Percentiles rank a stretch among this genome's conserved stretches.
Evolutionary conservation across 371 early-diverging fungal species (phyloP).

Genomic region (Thermomucor indicae-seudaticae): DNA sequence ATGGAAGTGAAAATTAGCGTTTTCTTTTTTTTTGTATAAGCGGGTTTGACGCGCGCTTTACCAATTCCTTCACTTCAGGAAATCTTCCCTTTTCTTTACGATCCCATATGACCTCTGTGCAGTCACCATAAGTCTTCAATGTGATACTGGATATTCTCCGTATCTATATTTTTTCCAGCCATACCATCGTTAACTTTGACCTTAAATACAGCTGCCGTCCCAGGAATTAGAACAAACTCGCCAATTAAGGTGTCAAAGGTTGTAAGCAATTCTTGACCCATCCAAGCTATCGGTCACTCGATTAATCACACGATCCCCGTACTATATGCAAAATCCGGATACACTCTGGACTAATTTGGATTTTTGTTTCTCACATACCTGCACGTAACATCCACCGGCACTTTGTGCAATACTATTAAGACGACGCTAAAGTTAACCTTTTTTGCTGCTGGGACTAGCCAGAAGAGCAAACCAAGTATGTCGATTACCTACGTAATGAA

Average conservation of each 20-base stretch:
- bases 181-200: conserved; percentile 58
- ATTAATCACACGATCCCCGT: background rate
- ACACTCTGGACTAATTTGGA: too few species aligned
- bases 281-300: conserved; percentile 48
- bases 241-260: conserved; percentile 63
- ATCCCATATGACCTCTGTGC: conserved; percentile 54
- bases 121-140: background rate
- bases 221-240: conserved; percentile 65
- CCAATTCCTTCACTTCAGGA: conserved; percentile 72
- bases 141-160: too few species aligned
- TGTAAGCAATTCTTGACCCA: conserved; percentile 65
- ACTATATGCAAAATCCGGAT: too few species aligned
- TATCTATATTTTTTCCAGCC: background rate
- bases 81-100: conserved; percentile 62
- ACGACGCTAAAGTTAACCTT: background rate
- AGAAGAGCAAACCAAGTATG: too few species aligned
- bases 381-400: conserved; percentile 47
- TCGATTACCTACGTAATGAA: too few species aligned
- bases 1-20: background rate
- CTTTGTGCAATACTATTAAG: conserved; percentile 36
- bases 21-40: background rate
- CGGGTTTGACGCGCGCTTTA: conserved; percentile 11
- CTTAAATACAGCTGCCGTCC: conserved; percentile 55
- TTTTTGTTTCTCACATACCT: conserved; percentile 15
- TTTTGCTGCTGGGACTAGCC: background rate